Evolutionary conservation across 179 eudicot species (phyloP), one percentile per base, ranked within the genome.

Genomic region (Sideroxylon spinosum): DNA sequence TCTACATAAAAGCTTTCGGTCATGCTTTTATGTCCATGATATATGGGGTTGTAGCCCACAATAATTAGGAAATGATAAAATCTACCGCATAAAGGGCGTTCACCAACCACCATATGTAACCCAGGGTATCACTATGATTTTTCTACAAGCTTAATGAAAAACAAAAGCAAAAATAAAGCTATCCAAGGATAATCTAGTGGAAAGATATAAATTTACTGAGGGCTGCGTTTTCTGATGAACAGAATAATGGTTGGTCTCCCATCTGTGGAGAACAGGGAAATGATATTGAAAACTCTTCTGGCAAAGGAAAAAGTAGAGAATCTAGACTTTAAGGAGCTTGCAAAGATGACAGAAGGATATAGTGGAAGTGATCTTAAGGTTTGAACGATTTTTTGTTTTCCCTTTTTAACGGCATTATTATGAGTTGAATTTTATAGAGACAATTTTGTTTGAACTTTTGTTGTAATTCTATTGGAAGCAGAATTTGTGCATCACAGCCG

Each of bases 321-420:
- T 52, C 79, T 94, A 48, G 97, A 94, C 78, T 94, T 84, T 63
- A 86, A 89, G 69, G 98, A 90, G 87, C 94, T 94, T 75, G 98
- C 97, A 62, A 81, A 83, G 75, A 91, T 92, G 91, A 92, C 98
- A 37, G 98, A 94, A 82, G 98, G 98, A 81, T 94, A 88, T 68
- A 94, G 91, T 63, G 98, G 98, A 83, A 94, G 98, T 79, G 98
- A 92, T 83, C 98, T 94, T 0, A 94, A 92, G 98, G 98, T 92
- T 78, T 32, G 81, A 82, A 17, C 64, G 14, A 2, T 5, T 75
- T 72, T 37, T 29, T 29, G 3, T 37, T 37, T 37, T 3, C 4
- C 44, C 44, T 37, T 37, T 1, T 57, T 75, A 61, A 70, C 48
- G 62, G 19, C 48, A 50, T 61, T 64, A 9, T 76, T 28, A n/a